Percentiles rank a stretch among this genome's conserved stretches.
Conservation (phyloP, 2,329 filamentous ascomycete genomes). For the Helminthosporium solani region DNA sequence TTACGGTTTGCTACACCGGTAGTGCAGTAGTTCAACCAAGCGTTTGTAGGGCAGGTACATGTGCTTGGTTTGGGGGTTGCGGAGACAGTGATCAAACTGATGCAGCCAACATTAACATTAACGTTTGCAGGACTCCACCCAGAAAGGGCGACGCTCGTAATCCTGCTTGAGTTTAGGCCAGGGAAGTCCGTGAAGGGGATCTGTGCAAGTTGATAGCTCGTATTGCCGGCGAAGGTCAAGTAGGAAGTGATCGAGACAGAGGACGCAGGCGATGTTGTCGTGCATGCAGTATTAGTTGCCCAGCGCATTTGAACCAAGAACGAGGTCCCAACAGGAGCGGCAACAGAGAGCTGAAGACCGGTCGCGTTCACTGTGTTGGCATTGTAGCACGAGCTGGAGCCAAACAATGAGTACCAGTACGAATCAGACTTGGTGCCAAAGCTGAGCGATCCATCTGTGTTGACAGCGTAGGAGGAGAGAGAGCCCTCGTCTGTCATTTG, state of each 20-base stretch:
- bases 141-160: slow-evolving; percentile 7
- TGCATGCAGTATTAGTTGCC: slow-evolving; percentile 6
- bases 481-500: slow-evolving; percentile 1
- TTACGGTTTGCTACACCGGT: slow-evolving; percentile 5
- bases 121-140: slow-evolving; percentile 5
- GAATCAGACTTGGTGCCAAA: slow-evolving; percentile 1
- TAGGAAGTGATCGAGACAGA: slow-evolving; percentile 10
- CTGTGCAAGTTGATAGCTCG: slow-evolving; percentile 6
- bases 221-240: slow-evolving; percentile 5
- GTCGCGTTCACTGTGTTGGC: slow-evolving; percentile 8
- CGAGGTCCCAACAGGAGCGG: slow-evolving; percentile 4
- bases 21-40: slow-evolving; percentile 12
- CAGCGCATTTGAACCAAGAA: slow-evolving; percentile 8
- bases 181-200: slow-evolving; percentile 10
- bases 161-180: slow-evolving; percentile 7
- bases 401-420: slow-evolving; percentile 11
- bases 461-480: slow-evolving; percentile 4
- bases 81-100: slow-evolving; percentile 3
- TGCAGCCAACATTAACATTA: slow-evolving; percentile 7
- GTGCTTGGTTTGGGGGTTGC: not conserved
- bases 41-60: slow-evolving; percentile 6
- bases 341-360: slow-evolving; percentile 7
- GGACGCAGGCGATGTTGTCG: slow-evolving; percentile 1
- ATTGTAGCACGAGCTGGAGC: slow-evolving; percentile 9
- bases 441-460: slow-evolving; percentile 6